Evolutionary conservation across 2,329 filamentous ascomycete genomes (phyloP), one percentile per base, ranked within the genome.

Genomic region (Nothophaeocryptopus gaeumannii): DNA sequence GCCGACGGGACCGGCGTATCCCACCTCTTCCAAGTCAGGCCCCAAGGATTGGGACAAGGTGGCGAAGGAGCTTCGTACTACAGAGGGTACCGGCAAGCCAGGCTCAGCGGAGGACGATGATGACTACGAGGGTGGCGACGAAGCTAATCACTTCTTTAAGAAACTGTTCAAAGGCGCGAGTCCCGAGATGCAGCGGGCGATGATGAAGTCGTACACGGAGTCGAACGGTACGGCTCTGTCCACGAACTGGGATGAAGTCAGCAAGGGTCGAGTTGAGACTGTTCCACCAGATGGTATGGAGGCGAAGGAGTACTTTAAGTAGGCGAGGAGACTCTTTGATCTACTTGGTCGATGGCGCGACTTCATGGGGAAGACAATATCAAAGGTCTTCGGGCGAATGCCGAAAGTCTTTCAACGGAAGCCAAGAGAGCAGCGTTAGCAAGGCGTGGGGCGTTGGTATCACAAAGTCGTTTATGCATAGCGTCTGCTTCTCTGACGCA

Each of bases 121-220:
- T 10, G 77, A 80, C n/a, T 71, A 74, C 26, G 74, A 75, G 5
- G 53, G 72, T 15, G 79, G 77, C 1, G 82, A 85, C 51, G 81
- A 86, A 26, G 83, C 90, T 8, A 86, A 95, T 61, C 67, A 70
- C 9, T 97, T 96, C 73, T 99, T 99, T 77, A 93, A 95, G 77
- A 84, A 86, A 63, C 76, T 99, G 1, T 97, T 92, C 72, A 83
- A 86, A 55, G 77, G 75, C 32, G 84, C 89, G 0, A 83, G 86
- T 41, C 82, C 85, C 0, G 92, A 99, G 61, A 88, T 89, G 51
- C 83, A 84, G 65, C 83, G 90, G 2, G 93, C 93, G 8, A 99
- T 99, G 93, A 89, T 95, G 83, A 99, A 99, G 81, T 95, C 89
- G 66, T 97, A 89, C 64, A 78, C 83, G 11, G 92, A 99, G 76